Conservation (phyloP, 805 yeast species). For the Candida sphagnicola region DNA sequence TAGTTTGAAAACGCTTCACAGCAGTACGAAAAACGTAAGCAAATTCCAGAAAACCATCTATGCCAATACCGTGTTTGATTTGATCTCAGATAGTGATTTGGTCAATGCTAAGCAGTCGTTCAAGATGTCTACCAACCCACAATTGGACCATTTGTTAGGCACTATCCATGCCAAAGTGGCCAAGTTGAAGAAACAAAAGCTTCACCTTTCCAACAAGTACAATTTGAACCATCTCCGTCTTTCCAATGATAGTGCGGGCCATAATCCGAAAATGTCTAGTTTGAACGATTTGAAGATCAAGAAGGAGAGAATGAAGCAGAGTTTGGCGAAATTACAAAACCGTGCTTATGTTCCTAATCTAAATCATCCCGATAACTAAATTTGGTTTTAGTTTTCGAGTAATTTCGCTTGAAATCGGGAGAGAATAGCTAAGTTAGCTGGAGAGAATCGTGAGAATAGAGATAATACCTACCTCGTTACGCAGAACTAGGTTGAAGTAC, state of each 20-base stretch:
- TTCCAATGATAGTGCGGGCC: conserved; percentile 13
- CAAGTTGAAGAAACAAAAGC: conserved; percentile 28
- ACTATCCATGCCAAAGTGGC: conserved; percentile 29
- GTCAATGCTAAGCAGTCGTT: conserved; percentile 35
- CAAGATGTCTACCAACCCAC: conserved; percentile 38
- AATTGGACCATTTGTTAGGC: conserved; percentile 27
- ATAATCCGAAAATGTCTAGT: conserved; percentile 32
- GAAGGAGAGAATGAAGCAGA: conserved; percentile 42
- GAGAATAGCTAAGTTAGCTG: no score
- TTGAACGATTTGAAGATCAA: conserved; percentile 38
- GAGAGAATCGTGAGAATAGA: no score
- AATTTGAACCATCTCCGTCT: conserved; percentile 3
- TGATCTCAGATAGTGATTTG: conserved; percentile 48
- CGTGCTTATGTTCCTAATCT: conserved; percentile 1
- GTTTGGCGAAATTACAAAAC: conserved; percentile 18
- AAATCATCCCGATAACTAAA: conserved; percentile 4
- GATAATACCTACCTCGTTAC: no score
- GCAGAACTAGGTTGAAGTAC: no score
- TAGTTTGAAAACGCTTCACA: conserved; percentile 29
- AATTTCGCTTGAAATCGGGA: no score
- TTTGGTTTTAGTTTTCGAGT: conserved; percentile 1
- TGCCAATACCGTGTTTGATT: conserved; percentile 46
- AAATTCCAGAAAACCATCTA: conserved; percentile 37
- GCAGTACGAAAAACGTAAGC: conserved; percentile 36
- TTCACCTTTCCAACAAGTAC: conserved; percentile 31